These are phyloP conservation scores for Penicillium parvum DNA, from an alignment of 495 filamentous ascomycete species.

Conservation along the genomic window DNA sequence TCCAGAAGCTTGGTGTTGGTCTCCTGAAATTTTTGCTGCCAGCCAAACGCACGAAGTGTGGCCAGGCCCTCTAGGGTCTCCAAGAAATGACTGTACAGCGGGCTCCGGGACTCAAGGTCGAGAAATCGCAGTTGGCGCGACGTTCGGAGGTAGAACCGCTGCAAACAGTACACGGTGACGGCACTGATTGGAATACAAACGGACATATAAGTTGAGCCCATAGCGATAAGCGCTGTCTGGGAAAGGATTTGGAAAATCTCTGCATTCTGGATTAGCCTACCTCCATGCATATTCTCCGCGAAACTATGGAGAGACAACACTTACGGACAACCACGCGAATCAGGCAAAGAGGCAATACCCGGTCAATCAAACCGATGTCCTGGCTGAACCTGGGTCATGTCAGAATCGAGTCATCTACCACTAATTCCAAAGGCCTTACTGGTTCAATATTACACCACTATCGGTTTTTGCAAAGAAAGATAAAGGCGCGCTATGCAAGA, in stretches of 20 bases:
- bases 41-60: slow-evolving; percentile 51
- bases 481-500: not conserved
- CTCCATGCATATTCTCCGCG: too few species aligned
- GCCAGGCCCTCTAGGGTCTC: slow-evolving; percentile 40
- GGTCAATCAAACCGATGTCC: slow-evolving; percentile 10
- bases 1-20: slow-evolving; percentile 30
- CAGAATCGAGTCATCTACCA: not conserved
- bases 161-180: too few species aligned
- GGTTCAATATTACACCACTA: not conserved
- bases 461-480: not conserved
- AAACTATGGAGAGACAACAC: slow-evolving; percentile 4
- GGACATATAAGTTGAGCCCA: too few species aligned
- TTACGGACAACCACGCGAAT: too few species aligned
- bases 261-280: too few species aligned
- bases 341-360: slow-evolving; percentile 5
- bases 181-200: not conserved
- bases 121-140: slow-evolving; percentile 57
- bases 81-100: slow-evolving; percentile 47
- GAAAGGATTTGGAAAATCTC: too few species aligned
- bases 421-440: not conserved
- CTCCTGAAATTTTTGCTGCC: slow-evolving; percentile 19
- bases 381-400: slow-evolving; percentile 9
- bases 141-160: slow-evolving; percentile 55
- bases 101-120: slow-evolving; percentile 52
- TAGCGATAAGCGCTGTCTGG: too few species aligned